Evolutionary conservation across 2,329 filamentous ascomycete species (phyloP), one percentile per base, ranked within the genome.

Genomic region (Paramyrothecium sp.): DNA sequence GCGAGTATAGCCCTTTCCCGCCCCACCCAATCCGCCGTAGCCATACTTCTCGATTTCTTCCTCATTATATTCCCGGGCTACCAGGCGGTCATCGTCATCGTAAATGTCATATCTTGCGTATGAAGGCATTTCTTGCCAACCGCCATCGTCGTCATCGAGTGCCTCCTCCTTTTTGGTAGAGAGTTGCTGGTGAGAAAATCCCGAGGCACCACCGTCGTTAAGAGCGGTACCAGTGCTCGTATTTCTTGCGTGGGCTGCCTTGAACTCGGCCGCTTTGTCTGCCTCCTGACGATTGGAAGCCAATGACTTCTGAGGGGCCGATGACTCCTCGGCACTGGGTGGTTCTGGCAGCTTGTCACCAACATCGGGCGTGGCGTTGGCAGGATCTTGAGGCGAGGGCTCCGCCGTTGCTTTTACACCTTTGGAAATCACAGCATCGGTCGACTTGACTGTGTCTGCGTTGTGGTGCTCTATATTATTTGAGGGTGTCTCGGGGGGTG

Each of bases 21-120:
- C 94, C 26, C 93, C 93, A 22, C 94, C 93, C 0, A 97, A 82
- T 16, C 89, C 89, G 21, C 81, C 84, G 66, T 96, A 96, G 47
- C 84, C 87, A 60, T 87, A 85, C 49, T 75, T 79, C 50, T 89
- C 83, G 38, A 81, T 89, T n/a, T 84, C 88, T 51, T 92, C 88
- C 16, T 88, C 85, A 30, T 89, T 86, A 58, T 89, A 89, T 65
- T 96, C 94, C 61, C 85, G 88, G 13, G 95, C 95, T 62, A 99
- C 82, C 26, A 99, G 81, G 63, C 85, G 90, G 64, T 96, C 90
- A 71, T 96, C 89, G 67, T 99, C 95, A 70, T 99, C 92, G 73
- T 98, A 99, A 63, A 97, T 90, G 73, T 98, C 94, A 71, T 95
- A 96, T 41, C 89, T 89, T 8, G 93, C 95, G 68, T 93, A 92